Conservation (phyloP, 441 rosid genomes). For the Arabidopsis lyrata region DNA sequence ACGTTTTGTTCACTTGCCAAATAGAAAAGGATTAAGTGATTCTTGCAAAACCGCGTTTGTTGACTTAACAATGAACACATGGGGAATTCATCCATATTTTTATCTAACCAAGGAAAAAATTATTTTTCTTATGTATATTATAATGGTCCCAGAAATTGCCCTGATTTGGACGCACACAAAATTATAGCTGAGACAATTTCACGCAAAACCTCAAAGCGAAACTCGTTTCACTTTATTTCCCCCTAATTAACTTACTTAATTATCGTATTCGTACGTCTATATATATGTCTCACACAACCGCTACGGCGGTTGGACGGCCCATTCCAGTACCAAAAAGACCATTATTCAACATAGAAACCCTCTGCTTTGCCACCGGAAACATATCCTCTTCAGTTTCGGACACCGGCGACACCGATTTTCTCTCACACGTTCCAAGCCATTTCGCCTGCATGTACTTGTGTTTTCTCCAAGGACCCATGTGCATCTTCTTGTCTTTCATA, state of each 20-base stretch:
- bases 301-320: constrained; percentile 28
- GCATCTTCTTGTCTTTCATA: constrained; percentile 89
- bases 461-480: constrained; percentile 94
- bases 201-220: constrained; percentile 23
- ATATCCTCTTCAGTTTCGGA: constrained; percentile 34
- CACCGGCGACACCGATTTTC: constrained; percentile 22
- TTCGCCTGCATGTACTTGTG: constrained; percentile 89
- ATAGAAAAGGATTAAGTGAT: not conserved
- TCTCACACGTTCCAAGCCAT: constrained; percentile 70
- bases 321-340: constrained; percentile 37
- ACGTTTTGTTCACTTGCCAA: constrained; percentile 32
- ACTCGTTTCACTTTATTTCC: constrained; percentile 29
- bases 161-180: constrained; percentile 24
- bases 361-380: constrained; percentile 30
- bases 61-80: not conserved
- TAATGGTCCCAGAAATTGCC: constrained; percentile 16
- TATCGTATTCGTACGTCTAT: not conserved
- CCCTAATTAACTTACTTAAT: constrained; percentile 12
- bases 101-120: not conserved
- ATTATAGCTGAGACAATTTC: constrained; percentile 23
- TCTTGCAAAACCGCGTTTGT: constrained; percentile 30
- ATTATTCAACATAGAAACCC: constrained; percentile 43
- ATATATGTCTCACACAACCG: constrained; percentile 31
- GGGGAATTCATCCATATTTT: not conserved
- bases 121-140: not conserved